Evolutionary conservation across 2,329 filamentous ascomycete species (phyloP), one percentile per base, ranked within the genome.

Genomic region (Lecanicillium sp.): DNA sequence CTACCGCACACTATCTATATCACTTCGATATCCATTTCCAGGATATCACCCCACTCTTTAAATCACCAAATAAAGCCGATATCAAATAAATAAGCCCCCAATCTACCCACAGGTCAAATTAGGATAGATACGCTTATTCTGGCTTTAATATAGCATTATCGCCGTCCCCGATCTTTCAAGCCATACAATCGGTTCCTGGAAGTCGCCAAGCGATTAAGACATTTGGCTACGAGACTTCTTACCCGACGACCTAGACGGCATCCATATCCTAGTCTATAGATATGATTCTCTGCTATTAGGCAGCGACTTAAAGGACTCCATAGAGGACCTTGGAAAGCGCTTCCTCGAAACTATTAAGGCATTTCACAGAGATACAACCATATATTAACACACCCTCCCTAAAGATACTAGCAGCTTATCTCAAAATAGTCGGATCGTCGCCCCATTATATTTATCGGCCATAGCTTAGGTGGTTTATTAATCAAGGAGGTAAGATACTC

Each of bases 161-260:
- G 53, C 53, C 11, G 50, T 59, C 13, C 44, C 51, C 1, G 52
- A 53, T 20, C 51, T 58, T 7, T 49, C 40, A n/a, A 49, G 53
- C 34, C 49, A 59, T 34, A 42, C 55, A 3, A 36, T 59, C 16
- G 49, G 51, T 5, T 53, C 51, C 5, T 59, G 51, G 49, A 58
- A 52, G 39, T 48, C 51, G 3, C 37, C 43, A 12, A 37, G 27
- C 14, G 45, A 45, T 11, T 33, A 51, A 12, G 38, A 55, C 6
- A 40, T 58, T 33, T 58, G 53, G 56, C 37, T 58, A 12, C 47
- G 52, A 11, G 54, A 58, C 33, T 56, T 42, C 18, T 46, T 59
- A 4, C 48, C 52, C 1, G 5, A 32, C 3, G 47, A 51, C 6
- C 8, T 56, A 3, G 43, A 45, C 2, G 44, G 46, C 2, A 40